Evolutionary conservation across 306 rosid species (phyloP).

Genomic region (Malus orientalis): DNA sequence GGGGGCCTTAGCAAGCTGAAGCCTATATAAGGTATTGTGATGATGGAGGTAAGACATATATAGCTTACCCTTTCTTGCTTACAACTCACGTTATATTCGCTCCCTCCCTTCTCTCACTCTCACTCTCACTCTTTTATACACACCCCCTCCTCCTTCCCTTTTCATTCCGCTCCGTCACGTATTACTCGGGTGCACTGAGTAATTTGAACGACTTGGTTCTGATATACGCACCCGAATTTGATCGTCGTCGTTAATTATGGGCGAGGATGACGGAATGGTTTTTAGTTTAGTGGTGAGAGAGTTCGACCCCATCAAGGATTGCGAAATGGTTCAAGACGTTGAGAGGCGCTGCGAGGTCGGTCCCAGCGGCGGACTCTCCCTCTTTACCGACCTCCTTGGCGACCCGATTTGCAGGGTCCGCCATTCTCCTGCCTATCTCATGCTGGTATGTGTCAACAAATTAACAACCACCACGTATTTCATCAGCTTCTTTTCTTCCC

Average conservation of each 20-base stretch:
- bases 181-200: not conserved
- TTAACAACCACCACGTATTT: not conserved
- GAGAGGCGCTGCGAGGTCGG: constrained; percentile 84
- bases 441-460: constrained; percentile 53
- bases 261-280: not conserved
- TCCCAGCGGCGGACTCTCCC: constrained; percentile 58
- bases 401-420: constrained; percentile 99
- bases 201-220: not conserved
- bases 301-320: constrained; percentile 43
- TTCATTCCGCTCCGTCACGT: not conserved
- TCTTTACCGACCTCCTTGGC: constrained; percentile 79
- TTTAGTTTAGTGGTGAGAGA: constrained; percentile 33
- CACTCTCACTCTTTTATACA: constrained; percentile 23
- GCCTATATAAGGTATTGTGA: not conserved
- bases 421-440: constrained; percentile 78
- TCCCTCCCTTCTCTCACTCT: not conserved
- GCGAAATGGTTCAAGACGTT: constrained; percentile 48
- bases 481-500: not conserved
- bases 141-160: constrained; percentile 7
- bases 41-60: not conserved
- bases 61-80: constrained; percentile 16
- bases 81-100: constrained; percentile 29
- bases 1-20: not conserved
- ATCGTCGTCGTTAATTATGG: not conserved
- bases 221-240: not conserved